Base-by-base conservation (phyloP, 768 basidiomycete genomes). In the Leccinellum rugosiceps region DNA sequence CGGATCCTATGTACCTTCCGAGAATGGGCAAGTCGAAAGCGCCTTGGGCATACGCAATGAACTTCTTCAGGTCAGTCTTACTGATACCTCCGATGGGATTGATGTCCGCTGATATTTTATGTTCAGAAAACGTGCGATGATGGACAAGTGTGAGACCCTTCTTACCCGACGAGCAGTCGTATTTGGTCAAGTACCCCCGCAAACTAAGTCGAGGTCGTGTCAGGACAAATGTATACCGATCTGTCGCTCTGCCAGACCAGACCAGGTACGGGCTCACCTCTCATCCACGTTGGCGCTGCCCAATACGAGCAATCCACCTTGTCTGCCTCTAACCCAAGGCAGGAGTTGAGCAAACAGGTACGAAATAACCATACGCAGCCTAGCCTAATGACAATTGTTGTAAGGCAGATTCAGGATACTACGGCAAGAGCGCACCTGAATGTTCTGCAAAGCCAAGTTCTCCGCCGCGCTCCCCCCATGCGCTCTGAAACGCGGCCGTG, bases 221-320 rank as follows among this genome's bases (percentile, higher is more conserved):
- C 45, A 43, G 45, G 8, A 14, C 15, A 46, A 8, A 21, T 25
- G 14, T 6, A n/a, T 45, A 23, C 41, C 38, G n/a, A 17, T 21
- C 35, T 19, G 7, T 17, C 19, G 30, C 35, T 35, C 35, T 52
- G 21, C 9, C 4, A 23, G 25, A 38, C 6, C 6, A 38, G 21
- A 5, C 25, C 3, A 21, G 32, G 43, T 6, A n/a, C 52, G 46
- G n/a, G 60, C 69, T 28, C 56, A 88, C 93, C 92, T 96, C 77
- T 98, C 97, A 66, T 99, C 97, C 2, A 99, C 97, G 67, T 98
- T 98, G 17, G 97, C 95, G 61, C 92, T 95, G 2, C 97, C 97
- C n/a, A 98, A 81, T 1, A 98, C 97, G 25, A 98, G 84, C 34
- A 99, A 73, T 6, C 93, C 92, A 1, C 97, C 97, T 41, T 74